phyloP scores from a whole-genome alignment of 345 rosid species.

The Melaleuca alternifolia region DNA sequence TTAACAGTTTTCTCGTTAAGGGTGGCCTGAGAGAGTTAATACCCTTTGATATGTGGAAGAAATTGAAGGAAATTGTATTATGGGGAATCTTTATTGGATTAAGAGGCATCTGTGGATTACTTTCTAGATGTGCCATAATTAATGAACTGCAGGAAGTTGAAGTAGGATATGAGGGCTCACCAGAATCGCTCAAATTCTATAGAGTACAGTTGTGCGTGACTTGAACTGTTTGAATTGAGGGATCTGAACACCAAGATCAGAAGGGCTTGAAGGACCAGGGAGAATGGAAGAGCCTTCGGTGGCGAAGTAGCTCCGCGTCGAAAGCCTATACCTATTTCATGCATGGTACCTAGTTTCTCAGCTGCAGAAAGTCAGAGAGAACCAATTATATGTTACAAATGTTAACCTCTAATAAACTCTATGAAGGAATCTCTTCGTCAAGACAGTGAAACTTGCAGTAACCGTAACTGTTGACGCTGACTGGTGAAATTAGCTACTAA shows the following conservation, averaged over 20 bases:
- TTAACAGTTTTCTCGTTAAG: background rate
- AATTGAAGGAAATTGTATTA: background rate
- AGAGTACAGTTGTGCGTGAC: constrained; percentile 29
- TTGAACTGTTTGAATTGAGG: constrained; percentile 49
- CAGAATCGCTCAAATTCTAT: constrained; percentile 12
- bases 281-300: constrained; percentile 54
- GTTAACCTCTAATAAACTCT: background rate
- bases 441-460: background rate
- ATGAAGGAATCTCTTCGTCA: background rate
- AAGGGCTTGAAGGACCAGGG: constrained; percentile 47
- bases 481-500: background rate
- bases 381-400: background rate
- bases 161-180: constrained; percentile 9
- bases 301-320: constrained; percentile 55
- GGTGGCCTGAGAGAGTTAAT: background rate
- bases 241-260: constrained; percentile 52
- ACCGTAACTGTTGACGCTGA: background rate
- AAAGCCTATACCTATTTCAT: constrained; percentile 42
- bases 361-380: constrained; percentile 17
- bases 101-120: background rate
- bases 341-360: constrained; percentile 47
- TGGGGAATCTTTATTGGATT: too few relatives aligned
- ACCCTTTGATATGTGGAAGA: background rate
- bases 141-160: background rate
- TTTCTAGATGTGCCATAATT: background rate